Evolutionary conservation across 1,139 yeast genomes (phyloP), one percentile per base, ranked within the genome.

Genomic region (Yamadazyma atlantica): DNA sequence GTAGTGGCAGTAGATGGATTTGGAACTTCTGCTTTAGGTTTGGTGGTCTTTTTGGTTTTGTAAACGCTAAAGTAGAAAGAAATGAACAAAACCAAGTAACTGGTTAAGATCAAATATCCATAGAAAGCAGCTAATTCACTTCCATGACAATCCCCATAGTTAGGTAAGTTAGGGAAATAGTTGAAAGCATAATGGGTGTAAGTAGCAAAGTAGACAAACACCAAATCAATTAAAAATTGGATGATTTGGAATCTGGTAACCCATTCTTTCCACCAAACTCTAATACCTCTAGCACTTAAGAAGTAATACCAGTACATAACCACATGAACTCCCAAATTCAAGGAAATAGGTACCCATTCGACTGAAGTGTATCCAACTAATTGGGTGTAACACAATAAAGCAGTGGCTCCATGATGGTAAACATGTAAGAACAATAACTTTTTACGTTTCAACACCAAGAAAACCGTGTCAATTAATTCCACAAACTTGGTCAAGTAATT

Each of bases 221-320:
- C 80, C 60, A 92, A 78, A 64, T 92, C 98, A 56, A 92, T 75
- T 55, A 92, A 72, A 57, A 92, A 92, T 70, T 92, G 98, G 55
- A 86, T 78, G 66, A 92, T 92, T 73, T 92, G 98, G 76, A 87
- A 82, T 51, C 96, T 79, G 37, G 98, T 92, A 53, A 92, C 97
- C 97, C 97, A 92, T 69, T 90, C 96, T 69, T 92, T 92, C 98
- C 98, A 92, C 97, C 97, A 90, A 42, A 92, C 97, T 54, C 92
- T 82, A 60, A 90, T 86, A 44, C 96, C 96, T 63, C 96, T 79
- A 13, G 97, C 88, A 50, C 92, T 78, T 56, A 92, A 74, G 78
- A 89, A 90, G 75, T 92, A 92, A 78, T 92, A 92, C 86, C 90
- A 92, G 79, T 92, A 92, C 98, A 92, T 92, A 51, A 92, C 83